Evolutionary conservation across 495 filamentous ascomycete genomes (phyloP).

Genomic region (Thermothielavioides terrestris): DNA sequence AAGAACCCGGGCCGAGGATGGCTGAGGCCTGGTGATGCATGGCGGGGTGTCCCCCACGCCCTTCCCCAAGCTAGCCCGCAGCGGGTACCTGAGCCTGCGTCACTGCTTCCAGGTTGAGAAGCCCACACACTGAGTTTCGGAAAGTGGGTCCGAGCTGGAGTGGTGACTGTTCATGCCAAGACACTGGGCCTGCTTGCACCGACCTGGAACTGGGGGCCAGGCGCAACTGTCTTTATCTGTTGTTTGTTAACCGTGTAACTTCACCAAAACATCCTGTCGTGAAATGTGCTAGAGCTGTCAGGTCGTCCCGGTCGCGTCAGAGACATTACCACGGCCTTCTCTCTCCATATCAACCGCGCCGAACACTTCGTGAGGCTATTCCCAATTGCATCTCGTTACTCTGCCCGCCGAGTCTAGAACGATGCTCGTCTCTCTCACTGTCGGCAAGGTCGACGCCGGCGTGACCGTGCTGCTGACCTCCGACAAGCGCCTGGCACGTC

Average conservation of each 20-base stretch:
- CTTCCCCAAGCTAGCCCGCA: neutral
- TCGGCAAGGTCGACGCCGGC: constrained; percentile 98
- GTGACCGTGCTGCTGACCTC: constrained; percentile 94
- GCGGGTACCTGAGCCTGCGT: constrained; percentile 9
- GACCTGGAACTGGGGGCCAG: too few species aligned
- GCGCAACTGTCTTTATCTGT: neutral
- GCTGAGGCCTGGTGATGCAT: neutral
- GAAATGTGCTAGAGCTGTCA: constrained; percentile 1
- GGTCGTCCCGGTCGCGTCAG: neutral
- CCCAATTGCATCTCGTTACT: neutral
- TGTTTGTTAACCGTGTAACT: too few species aligned
- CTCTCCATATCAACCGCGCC: neutral
- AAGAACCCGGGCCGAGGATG: neutral
- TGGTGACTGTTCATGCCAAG: too few species aligned
- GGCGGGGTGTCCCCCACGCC: neutral
- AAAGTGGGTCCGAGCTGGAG: neutral
- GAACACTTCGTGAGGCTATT: neutral
- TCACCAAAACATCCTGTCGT: neutral
- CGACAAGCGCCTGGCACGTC: constrained; percentile 86
- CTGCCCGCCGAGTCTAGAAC: constrained; percentile 13
- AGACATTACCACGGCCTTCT: neutral
- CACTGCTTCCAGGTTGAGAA: neutral
- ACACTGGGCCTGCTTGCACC: neutral
- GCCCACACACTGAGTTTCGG: neutral
- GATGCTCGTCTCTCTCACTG: constrained; percentile 96